Base-by-base conservation (phyloP, 2,329 filamentous ascomycete genomes). In the Alternaria angustiovoidea region DNA sequence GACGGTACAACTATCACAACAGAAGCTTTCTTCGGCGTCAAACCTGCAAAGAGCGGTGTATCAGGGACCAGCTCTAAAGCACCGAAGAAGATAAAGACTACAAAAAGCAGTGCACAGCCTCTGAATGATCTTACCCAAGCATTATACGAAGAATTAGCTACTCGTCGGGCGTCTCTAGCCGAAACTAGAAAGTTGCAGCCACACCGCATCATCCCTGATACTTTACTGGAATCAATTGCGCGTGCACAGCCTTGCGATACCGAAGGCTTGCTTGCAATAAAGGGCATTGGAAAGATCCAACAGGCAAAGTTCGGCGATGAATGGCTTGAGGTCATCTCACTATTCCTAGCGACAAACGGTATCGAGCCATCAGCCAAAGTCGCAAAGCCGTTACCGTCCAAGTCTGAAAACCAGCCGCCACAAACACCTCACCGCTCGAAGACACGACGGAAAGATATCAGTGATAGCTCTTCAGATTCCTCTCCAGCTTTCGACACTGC, bases 241-340 rank as follows among this genome's bases (percentile, higher is more conserved):
- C 53, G 51, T 18, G 51, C 59, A 18, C 67, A 69, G 5, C 76
- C 76, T 6, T 32, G 49, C 1, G 52, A 66, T 14, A 56, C 65
- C 7, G 59, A 63, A 1, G 51, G 63, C 2, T 41, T 79, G 20
- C 56, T 71, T 6, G 28, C 57, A 12, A 54, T 78, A 14, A 69
- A 69, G 34, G 75, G 74, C 1, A 64, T 78, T 11, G 72, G 74
- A 4, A 52, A 59, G 18, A 20, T 49, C 4, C 52, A 62, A 7
- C 47, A 61, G 36, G 53, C 66, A 22, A 68, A 63, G 24, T 77
- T 74, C 26, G 77, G 76, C 1, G 54, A 67, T 1, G 65, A 64
- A 7, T 75, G 71, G 68, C 62, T 78, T 3, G 61, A 71, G 14
- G 59, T 73, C 11, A 70, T 77, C 6, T 54, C 59, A 4, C 46